A percentile compares a stretch with the other conserved stretches of the same genome.
Evolutionary conservation across 257 asterid species (phyloP).

Genomic region (Gentiana dahurica): DNA sequence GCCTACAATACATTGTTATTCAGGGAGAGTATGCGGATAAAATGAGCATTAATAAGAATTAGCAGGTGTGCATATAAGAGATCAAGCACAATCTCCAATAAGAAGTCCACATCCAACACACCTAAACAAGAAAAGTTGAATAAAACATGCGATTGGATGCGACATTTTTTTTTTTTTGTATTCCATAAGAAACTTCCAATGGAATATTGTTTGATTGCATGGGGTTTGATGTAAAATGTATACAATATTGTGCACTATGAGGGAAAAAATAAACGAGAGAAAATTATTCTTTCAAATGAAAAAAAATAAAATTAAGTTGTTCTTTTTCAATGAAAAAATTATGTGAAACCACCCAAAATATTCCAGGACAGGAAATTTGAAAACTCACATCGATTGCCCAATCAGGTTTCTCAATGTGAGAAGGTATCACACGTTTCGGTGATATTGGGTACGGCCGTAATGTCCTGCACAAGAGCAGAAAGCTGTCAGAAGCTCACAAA

Average conservation of each 20-base stretch:
- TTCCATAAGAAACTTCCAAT: too few species aligned
- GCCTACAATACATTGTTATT: not conserved
- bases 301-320: slow-evolving; percentile 1
- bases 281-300: not conserved
- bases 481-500: not conserved
- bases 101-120: too few species aligned
- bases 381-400: slow-evolving; percentile 88
- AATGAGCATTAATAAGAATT: not conserved
- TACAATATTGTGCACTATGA: too few species aligned
- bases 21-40: not conserved
- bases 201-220: too few species aligned
- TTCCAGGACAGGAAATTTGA: slow-evolving; percentile 9
- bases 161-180: too few species aligned
- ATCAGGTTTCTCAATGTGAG: slow-evolving; percentile 77
- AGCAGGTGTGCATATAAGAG: not conserved
- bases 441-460: slow-evolving; percentile 85
- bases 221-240: too few species aligned
- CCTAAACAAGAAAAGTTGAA: too few species aligned
- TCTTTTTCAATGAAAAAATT: slow-evolving; percentile 2
- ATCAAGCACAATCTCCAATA: too few species aligned
- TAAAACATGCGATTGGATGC: too few species aligned
- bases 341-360: not conserved
- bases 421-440: slow-evolving; percentile 53
- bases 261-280: too few species aligned
- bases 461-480: slow-evolving; percentile 27